phyloP scores from a whole-genome alignment of 2,329 filamentous ascomycete genomes.

The Dactylellina parvicollis region DNA sequence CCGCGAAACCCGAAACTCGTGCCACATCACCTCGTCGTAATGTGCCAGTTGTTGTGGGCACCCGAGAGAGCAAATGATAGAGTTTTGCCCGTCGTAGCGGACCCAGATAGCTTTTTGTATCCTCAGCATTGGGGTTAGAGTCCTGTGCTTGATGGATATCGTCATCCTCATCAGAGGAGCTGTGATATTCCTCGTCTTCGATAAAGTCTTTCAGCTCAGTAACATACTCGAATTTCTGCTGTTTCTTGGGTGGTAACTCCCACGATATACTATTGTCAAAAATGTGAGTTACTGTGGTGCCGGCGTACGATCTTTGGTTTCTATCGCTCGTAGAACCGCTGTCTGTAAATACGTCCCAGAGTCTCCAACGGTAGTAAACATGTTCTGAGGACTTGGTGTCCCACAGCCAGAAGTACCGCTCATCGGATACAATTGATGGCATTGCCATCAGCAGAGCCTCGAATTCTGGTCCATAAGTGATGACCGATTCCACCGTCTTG shows the following conservation, averaged over 20 bases:
- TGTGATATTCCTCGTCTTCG: conserved; percentile 85
- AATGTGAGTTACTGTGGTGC: conserved; percentile 61
- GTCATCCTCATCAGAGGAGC: conserved; percentile 81
- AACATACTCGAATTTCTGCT: conserved; percentile 81
- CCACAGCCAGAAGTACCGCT: conserved; percentile 95
- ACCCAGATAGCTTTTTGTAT: conserved; percentile 74
- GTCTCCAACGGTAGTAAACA: conserved; percentile 89
- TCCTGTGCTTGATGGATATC: conserved; percentile 64
- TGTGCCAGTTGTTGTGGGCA: conserved; percentile 78
- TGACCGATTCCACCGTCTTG: conserved; percentile 80
- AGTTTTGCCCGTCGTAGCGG: conserved; percentile 86
- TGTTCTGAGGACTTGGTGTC: conserved; percentile 80
- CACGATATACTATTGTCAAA: conserved; percentile 74
- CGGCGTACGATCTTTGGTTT: conserved; percentile 51
- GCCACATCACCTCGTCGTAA: conserved; percentile 87
- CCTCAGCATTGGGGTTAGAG: conserved; percentile 57
- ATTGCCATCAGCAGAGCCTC: conserved; percentile 91
- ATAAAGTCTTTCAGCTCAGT: conserved; percentile 81
- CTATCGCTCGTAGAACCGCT: conserved; percentile 28
- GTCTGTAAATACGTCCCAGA: conserved; percentile 77
- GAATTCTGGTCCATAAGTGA: conserved; percentile 84
- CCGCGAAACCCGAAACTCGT: conserved; percentile 85
- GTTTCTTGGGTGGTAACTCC: conserved; percentile 79
- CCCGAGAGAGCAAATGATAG: conserved; percentile 80
- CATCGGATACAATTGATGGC: conserved; percentile 81